phyloP scores from a whole-genome alignment of 225 moss, liverwort and hornwort genomes.

The Marchantia paleacea region DNA sequence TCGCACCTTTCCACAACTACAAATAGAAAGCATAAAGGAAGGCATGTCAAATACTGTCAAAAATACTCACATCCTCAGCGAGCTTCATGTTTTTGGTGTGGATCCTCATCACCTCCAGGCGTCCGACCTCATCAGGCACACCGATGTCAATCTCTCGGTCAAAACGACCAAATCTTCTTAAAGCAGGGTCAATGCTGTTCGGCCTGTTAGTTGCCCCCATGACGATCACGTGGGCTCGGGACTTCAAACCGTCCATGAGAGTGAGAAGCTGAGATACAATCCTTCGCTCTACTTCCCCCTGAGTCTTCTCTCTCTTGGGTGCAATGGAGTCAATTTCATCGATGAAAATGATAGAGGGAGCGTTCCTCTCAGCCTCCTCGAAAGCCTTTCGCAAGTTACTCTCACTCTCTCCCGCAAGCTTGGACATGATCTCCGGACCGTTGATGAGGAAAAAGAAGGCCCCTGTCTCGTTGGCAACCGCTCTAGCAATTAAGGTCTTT shows the following conservation, averaged over 20 bases:
- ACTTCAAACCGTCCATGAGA: conserved; percentile 95
- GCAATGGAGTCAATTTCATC: conserved; percentile 97
- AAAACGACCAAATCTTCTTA: conserved; percentile 50
- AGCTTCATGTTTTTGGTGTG: conserved; percentile 92
- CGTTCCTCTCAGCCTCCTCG: conserved; percentile 97
- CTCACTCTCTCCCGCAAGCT: conserved; percentile 94
- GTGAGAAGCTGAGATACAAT: conserved; percentile 94
- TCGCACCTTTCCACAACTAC: neutral
- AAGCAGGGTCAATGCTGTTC: conserved; percentile 50
- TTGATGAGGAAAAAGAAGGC: conserved; percentile 97
- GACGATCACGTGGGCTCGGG: conserved; percentile 87
- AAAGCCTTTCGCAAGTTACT: conserved; percentile 92
- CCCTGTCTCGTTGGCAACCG: conserved; percentile 90
- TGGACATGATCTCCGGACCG: conserved; percentile 97
- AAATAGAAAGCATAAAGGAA: neutral
- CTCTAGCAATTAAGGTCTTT: conserved; percentile 84
- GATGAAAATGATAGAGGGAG: conserved; percentile 89
- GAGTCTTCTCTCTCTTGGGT: conserved; percentile 94
- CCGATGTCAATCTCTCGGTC: conserved; percentile 52
- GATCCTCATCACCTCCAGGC: conserved; percentile 52
- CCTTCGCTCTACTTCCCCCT: conserved; percentile 91
- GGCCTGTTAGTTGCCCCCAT: conserved; percentile 82
- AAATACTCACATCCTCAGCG: conserved; percentile 66
- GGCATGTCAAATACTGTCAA: neutral
- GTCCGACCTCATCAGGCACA: conserved; percentile 52